These are phyloP conservation scores for Monocercomonoides exilis DNA, from an alignment of 78 protist species.

Conservation along the genomic window DNA sequence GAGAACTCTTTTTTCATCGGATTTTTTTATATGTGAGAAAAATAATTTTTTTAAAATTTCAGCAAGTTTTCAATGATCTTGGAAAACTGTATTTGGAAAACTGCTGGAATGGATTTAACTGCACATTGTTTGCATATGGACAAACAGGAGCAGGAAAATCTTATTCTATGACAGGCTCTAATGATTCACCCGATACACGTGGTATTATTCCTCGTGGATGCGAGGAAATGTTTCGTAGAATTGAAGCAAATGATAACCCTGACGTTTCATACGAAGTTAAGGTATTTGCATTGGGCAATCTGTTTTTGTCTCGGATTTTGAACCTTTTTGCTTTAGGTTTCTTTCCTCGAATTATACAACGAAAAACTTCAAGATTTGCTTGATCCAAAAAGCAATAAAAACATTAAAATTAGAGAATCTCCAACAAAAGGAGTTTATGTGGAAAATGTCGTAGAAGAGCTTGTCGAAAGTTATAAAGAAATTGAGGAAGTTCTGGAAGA, in stretches of 20 bases:
- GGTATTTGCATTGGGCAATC: no score
- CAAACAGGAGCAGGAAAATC: constrained; percentile 57
- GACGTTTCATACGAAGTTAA: neutral
- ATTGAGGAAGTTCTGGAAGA: neutral
- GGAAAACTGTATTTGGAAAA: neutral
- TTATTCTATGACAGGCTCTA: constrained; percentile 49
- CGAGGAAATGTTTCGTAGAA: constrained; percentile 37
- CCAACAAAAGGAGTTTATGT: neutral
- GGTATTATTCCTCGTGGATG: constrained; percentile 52
- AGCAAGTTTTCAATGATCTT: neutral
- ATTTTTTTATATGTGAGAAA: neutral
- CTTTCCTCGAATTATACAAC: constrained; percentile 34
- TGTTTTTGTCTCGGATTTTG: neutral
- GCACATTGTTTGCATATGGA: constrained; percentile 59
- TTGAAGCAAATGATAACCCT: neutral
- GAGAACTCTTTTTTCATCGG: no score
- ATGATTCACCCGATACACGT: neutral
- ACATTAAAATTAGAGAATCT: neutral
- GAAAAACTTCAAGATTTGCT: constrained; percentile 17
- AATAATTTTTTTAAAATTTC: neutral
- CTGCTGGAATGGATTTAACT: constrained; percentile 24
- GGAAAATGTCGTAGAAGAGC: neutral
- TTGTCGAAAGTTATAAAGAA: neutral
- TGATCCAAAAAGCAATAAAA: neutral
- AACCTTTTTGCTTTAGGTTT: constrained; percentile 18